Percentiles rank a stretch among this genome's conserved stretches.
Conservation (phyloP, 257 asterid genomes). For the Catharanthus roseus region DNA sequence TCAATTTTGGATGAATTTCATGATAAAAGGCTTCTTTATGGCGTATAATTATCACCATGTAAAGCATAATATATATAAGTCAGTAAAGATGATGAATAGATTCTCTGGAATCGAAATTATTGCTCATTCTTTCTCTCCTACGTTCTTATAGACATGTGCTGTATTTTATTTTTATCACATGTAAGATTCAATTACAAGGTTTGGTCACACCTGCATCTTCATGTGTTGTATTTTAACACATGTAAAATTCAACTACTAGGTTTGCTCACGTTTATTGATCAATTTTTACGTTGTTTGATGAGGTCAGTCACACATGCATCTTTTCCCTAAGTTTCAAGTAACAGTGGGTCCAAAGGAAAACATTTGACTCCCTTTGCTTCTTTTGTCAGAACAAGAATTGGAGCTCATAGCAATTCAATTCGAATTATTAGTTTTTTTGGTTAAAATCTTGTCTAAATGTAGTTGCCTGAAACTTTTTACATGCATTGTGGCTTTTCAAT, state of each 20-base stretch:
- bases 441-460: no score
- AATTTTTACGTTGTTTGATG: not conserved
- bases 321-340: not conserved
- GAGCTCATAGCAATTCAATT: no score
- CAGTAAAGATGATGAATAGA: not conserved
- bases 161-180: not conserved
- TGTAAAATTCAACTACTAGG: not conserved
- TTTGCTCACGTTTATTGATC: not conserved
- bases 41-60: not conserved
- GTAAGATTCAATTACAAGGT: not conserved
- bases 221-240: not conserved
- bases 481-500: no score
- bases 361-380: no score
- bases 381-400: no score
- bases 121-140: not conserved
- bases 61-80: not conserved
- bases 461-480: no score
- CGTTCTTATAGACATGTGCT: not conserved
- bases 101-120: not conserved
- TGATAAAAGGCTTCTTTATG: not conserved
- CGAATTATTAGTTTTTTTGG: no score
- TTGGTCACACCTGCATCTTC: no score
- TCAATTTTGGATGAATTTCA: constrained; percentile 3
- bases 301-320: not conserved
- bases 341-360: not conserved